Evolutionary conservation across 768 basidiomycete species (phyloP), one percentile per base, ranked within the genome.

Genomic region (Kwoniella europaea): DNA sequence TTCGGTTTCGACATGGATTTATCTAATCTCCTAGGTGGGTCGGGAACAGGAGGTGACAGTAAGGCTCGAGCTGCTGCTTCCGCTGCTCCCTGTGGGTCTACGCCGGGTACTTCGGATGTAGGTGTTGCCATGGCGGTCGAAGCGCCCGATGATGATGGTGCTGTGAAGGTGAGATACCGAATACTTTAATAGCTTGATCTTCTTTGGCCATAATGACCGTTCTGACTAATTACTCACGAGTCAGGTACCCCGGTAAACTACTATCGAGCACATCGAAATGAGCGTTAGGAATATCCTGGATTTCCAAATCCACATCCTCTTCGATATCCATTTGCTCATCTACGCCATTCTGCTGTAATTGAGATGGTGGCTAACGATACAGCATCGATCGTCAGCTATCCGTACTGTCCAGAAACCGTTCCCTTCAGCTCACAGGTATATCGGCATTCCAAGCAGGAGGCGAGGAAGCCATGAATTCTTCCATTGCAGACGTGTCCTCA

Each of bases 251-350:
- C 0, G 91, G 92, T 4, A 95, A 86, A 24, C 92, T 93, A 0
- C 92, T 92, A 79, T 94, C 91, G 41, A 97, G 88, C n/a, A 95
- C 92, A 3, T 93, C 91, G 80, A 93, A 92, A 77, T 89, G 91
- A 73, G 88, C 90, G 86, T 82, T 76, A 82, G 83, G 79, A 44
- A 89, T 90, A 41, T 88, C 87, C 53, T 84, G 82, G 44, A 83
- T 83, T 3, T 90, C 88, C 71, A 90, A 90, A 58, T 89, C 89
- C 10, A 86, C 87, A 59, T 85, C 85, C 44, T 85, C 86, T 46
- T 85, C 86, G 75, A 93, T 91, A 72, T 94, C 93, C 0, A 91
- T 91, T 76, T 93, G 92, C 69, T 88, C 89, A 78, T 93, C 91
- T 1, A 89, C 79, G 89, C 70, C 76, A 46, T 4, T 84, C 85